These are phyloP conservation scores for Erysimum cheiri DNA, from an alignment of 441 rosid species.

Conservation along the genomic window DNA sequence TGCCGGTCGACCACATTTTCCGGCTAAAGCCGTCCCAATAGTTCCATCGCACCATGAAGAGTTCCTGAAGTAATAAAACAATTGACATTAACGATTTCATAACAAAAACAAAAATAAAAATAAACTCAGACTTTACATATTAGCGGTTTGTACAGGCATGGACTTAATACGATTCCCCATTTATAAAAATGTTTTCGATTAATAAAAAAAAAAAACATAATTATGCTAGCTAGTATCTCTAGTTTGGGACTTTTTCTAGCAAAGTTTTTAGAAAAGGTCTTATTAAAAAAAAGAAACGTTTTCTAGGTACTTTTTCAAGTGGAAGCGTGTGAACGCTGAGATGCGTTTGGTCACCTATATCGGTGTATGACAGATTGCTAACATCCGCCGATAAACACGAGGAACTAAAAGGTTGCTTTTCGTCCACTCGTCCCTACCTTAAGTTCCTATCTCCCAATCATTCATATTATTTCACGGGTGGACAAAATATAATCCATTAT, in stretches of 20 bases:
- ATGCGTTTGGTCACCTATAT: neutral
- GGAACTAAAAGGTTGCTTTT: neutral
- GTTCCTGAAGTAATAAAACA: conserved; percentile 40
- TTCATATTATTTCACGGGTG: neutral
- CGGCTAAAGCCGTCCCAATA: conserved; percentile 36
- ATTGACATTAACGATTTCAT: neutral
- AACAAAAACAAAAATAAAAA: neutral
- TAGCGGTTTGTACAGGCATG: neutral
- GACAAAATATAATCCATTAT: neutral
- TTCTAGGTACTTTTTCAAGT: neutral
- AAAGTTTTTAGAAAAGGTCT: no score
- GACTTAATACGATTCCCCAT: neutral
- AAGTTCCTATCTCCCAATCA: neutral
- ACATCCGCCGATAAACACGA: conserved; percentile 15
- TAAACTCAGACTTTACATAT: neutral
- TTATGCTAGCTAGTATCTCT: neutral
- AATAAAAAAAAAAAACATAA: neutral
- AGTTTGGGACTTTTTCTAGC: neutral
- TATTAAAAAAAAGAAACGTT: no score
- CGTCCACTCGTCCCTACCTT: conserved; percentile 13
- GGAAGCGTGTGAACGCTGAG: neutral
- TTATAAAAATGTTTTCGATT: neutral
- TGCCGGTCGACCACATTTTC: conserved; percentile 49
- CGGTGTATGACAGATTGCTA: neutral
- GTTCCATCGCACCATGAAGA: conserved; percentile 46